Evolutionary conservation across 495 filamentous ascomycete genomes (phyloP).

Genomic region (Lasiosphaeriaceae sp.): DNA sequence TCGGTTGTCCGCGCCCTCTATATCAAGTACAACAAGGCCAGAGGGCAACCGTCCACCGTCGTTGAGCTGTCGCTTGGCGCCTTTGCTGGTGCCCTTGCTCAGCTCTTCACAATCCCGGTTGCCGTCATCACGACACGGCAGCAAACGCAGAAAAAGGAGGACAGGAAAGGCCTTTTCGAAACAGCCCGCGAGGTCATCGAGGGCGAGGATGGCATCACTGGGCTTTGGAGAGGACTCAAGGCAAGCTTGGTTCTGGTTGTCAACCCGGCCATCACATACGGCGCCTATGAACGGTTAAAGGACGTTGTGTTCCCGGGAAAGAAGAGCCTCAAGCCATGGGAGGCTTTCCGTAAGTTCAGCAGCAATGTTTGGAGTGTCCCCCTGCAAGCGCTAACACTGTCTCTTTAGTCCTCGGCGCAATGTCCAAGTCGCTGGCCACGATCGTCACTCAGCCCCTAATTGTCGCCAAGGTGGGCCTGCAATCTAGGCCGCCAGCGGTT

Average conservation of each 20-base stretch:
- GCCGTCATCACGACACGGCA: constrained; percentile 93
- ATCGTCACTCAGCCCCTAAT: constrained; percentile 94
- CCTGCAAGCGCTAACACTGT: background rate
- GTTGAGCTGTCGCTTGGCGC: constrained; percentile 86
- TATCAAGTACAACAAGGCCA: constrained; percentile 58
- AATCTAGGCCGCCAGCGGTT: constrained; percentile 82
- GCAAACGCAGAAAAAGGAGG: constrained; percentile 80
- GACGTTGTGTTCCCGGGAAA: constrained; percentile 75
- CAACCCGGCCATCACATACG: constrained; percentile 97
- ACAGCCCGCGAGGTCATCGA: constrained; percentile 86
- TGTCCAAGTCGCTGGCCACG: constrained; percentile 90
- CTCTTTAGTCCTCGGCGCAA: constrained; percentile 73
- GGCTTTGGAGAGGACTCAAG: constrained; percentile 93
- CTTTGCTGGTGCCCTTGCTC: constrained; percentile 82
- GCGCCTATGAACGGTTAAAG: constrained; percentile 89
- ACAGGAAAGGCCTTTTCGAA: constrained; percentile 82
- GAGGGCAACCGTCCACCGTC: constrained; percentile 70
- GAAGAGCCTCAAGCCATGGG: constrained; percentile 71
- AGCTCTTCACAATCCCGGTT: constrained; percentile 94
- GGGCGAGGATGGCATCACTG: constrained; percentile 83
- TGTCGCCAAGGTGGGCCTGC: constrained; percentile 94
- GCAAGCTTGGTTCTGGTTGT: constrained; percentile 94
- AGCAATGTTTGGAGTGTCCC: background rate
- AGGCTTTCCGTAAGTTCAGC: constrained; percentile 79
- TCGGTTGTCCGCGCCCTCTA: constrained; percentile 82